A percentile compares a stretch with the other conserved stretches of the same genome.
phyloP scores from a whole-genome alignment of 73 alveolate genomes.

The Uronychia setigera region DNA sequence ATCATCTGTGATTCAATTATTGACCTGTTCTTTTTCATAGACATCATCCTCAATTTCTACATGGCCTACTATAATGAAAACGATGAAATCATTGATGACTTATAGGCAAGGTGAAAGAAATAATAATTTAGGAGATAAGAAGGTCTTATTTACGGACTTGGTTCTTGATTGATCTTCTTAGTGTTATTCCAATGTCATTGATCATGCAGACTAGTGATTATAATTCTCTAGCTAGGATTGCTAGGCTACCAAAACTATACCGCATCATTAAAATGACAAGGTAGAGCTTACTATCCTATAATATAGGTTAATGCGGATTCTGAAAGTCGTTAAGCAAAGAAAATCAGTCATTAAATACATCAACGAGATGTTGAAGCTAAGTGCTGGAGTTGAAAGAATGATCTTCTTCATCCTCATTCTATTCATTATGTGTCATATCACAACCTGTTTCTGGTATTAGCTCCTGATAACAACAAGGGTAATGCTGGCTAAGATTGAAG shows the following conservation, averaged over 20 bases:
- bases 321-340: constrained; percentile 77
- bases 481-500: constrained; percentile 67
- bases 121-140: constrained; percentile 51
- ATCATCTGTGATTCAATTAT: constrained; percentile 42
- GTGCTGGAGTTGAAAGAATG: constrained; percentile 62
- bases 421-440: constrained; percentile 61
- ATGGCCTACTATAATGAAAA: constrained; percentile 69
- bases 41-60: constrained; percentile 58
- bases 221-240: constrained; percentile 72
- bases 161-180: constrained; percentile 75
- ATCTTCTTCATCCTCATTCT: constrained; percentile 41
- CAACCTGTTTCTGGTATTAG: constrained; percentile 61
- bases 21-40: constrained; percentile 48
- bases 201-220: constrained; percentile 49
- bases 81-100: constrained; percentile 68
- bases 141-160: constrained; percentile 59
- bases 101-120: constrained; percentile 25
- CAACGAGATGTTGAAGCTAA: constrained; percentile 48
- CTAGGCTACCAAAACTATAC: constrained; percentile 80
- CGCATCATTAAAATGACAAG: constrained; percentile 73
- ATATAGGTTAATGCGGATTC: constrained; percentile 34
- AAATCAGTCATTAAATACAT: constrained; percentile 64
- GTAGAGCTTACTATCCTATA: constrained; percentile 3
- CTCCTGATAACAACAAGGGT: constrained; percentile 31
- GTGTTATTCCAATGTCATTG: constrained; percentile 69